Conservation (phyloP, 2,329 filamentous ascomycete species). For the Trichoderma arundinaceum region DNA sequence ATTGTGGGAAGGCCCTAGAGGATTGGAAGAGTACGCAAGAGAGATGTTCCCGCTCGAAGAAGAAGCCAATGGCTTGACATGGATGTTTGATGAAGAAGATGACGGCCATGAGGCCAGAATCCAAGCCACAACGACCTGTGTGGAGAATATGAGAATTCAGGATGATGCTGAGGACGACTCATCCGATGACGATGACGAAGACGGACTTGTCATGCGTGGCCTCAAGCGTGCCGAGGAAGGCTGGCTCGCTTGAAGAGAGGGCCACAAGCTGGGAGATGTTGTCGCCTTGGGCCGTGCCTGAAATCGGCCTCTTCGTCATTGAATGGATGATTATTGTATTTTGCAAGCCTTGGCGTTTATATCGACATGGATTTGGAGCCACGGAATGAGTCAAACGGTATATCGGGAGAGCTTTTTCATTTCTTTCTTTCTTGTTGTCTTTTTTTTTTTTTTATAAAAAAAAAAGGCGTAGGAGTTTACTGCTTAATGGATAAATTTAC, state of each 20-base stretch:
- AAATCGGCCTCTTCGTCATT: neutral
- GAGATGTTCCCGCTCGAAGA: conserved; percentile 96
- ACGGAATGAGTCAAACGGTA: conserved; percentile 19
- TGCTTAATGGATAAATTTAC: conserved; percentile 11
- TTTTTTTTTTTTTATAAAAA: neutral
- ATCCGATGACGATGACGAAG: conserved; percentile 61
- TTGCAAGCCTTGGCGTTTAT: conserved; percentile 26
- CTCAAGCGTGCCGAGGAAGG: conserved; percentile 64
- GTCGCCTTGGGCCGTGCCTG: neutral
- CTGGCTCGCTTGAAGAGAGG: conserved; percentile 57
- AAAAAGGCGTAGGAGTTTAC: conserved; percentile 13
- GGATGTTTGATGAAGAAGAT: conserved; percentile 74
- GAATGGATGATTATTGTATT: conserved; percentile 21
- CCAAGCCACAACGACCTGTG: conserved; percentile 44
- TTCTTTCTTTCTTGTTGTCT: neutral
- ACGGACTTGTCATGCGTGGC: conserved; percentile 63
- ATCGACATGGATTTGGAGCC: conserved; percentile 13
- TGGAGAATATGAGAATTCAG: conserved; percentile 50
- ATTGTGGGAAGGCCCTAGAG: conserved; percentile 89
- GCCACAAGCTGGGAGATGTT: neutral
- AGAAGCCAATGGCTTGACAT: conserved; percentile 88
- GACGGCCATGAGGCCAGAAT: conserved; percentile 46
- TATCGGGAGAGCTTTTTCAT: conserved; percentile 11
- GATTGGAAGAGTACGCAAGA: conserved; percentile 90
- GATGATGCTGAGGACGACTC: conserved; percentile 47